Conservation (phyloP, 257 asterid species). For the Buddleja alternifolia region DNA sequence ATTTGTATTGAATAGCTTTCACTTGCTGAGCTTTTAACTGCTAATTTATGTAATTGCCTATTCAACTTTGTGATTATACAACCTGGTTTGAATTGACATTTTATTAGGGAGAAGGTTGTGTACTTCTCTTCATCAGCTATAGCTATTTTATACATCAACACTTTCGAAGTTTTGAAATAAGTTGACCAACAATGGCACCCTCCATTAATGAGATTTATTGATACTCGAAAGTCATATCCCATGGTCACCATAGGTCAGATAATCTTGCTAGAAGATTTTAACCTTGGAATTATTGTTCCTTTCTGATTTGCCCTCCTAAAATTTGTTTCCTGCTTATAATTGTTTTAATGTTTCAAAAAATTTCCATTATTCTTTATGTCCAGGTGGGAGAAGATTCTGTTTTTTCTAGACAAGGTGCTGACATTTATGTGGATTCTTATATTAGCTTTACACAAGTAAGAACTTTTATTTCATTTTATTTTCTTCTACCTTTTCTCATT, state of each 20-base stretch:
- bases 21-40: background rate
- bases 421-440: slow-evolving; percentile 73
- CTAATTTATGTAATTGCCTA: too few species aligned
- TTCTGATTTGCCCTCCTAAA: slow-evolving; percentile 9
- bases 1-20: slow-evolving; percentile 19
- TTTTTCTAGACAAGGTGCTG: slow-evolving; percentile 85
- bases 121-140: slow-evolving; percentile 6
- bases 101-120: slow-evolving; percentile 11
- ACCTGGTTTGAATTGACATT: background rate
- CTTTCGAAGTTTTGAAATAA: slow-evolving; percentile 5
- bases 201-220: slow-evolving; percentile 21
- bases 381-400: slow-evolving; percentile 80
- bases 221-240: background rate
- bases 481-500: background rate
- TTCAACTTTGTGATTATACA: slow-evolving; percentile 6
- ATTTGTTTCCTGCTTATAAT: background rate
- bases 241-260: slow-evolving; percentile 4
- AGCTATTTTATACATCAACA: slow-evolving; percentile 2
- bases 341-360: slow-evolving; percentile 18
- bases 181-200: background rate
- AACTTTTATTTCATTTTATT: slow-evolving; percentile 22
- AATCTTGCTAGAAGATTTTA: slow-evolving; percentile 7
- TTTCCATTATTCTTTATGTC: slow-evolving; percentile 16
- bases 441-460: slow-evolving; percentile 88
- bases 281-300: slow-evolving; percentile 21